Evolutionary conservation across 257 asterid species (phyloP).

Genomic region (Solanum pinnatisectum): DNA sequence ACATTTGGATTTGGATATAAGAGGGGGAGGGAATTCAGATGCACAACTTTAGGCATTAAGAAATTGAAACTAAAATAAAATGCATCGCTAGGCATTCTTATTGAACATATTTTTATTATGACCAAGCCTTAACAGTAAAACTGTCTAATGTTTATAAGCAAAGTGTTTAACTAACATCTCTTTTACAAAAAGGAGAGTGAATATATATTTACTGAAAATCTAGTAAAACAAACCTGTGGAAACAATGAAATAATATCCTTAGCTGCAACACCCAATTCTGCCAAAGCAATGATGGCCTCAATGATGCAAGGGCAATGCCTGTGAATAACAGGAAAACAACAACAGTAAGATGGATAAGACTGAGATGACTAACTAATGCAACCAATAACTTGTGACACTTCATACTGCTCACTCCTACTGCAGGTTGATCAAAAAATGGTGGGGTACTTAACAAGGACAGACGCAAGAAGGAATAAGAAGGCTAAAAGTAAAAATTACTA

Average conservation of each 20-base stretch:
- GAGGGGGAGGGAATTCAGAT: background rate
- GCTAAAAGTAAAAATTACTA: background rate
- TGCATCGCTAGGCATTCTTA: background rate
- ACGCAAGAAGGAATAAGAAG: background rate
- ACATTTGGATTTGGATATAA: background rate
- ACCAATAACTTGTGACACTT: background rate
- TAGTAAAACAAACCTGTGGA: constrained; percentile 61
- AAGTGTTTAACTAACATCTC: background rate
- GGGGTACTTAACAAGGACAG: background rate
- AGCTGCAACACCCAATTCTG: constrained; percentile 78
- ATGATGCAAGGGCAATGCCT: constrained; percentile 81
- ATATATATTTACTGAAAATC: background rate
- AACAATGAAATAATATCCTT: constrained; percentile 71
- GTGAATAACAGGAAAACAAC: constrained; percentile 11
- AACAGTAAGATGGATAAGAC: background rate
- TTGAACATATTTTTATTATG: background rate
- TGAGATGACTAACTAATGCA: background rate
- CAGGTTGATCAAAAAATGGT: background rate
- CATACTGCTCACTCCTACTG: background rate
- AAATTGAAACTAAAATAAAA: background rate
- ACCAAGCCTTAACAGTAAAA: background rate
- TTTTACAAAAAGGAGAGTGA: background rate
- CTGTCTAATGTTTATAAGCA: background rate
- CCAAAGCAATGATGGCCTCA: constrained; percentile 86
- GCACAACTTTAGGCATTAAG: background rate